Evolutionary conservation across 1,284 basidiomycete species (phyloP).

Genomic region (Austroboletus rostrupii): DNA sequence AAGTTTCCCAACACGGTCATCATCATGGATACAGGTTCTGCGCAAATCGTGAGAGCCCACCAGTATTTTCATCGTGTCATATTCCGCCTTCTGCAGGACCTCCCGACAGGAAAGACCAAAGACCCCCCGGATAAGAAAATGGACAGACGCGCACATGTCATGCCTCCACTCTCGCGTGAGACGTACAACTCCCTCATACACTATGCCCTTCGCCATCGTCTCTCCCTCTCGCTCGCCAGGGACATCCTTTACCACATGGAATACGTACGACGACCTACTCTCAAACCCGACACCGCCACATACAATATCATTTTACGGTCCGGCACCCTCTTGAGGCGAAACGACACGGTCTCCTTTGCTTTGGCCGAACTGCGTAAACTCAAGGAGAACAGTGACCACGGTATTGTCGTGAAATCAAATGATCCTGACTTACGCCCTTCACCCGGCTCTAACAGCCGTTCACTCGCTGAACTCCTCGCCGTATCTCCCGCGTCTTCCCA

Average conservation of each 20-base stretch:
- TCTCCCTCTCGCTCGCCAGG: slow-evolving; percentile 45
- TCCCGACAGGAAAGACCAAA: slow-evolving; percentile 23
- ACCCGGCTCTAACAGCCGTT: neutral
- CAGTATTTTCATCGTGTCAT: slow-evolving; percentile 58
- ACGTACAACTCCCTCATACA: slow-evolving; percentile 63
- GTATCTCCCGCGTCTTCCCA: slow-evolving; percentile 11
- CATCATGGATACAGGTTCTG: slow-evolving; percentile 32
- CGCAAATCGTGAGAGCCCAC: slow-evolving; percentile 43
- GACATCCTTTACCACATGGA: slow-evolving; percentile 55
- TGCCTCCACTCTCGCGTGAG: slow-evolving; percentile 39
- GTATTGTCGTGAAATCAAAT: slow-evolving; percentile 17
- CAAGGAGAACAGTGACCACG: slow-evolving; percentile 22
- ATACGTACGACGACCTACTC: slow-evolving; percentile 33
- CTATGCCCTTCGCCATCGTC: slow-evolving; percentile 60
- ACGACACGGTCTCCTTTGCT: slow-evolving; percentile 38
- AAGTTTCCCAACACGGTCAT: slow-evolving; percentile 43
- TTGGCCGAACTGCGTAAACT: slow-evolving; percentile 31
- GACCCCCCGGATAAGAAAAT: slow-evolving; percentile 10
- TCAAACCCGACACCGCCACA: slow-evolving; percentile 46
- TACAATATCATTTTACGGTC: slow-evolving; percentile 57
- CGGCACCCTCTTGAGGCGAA: slow-evolving; percentile 48
- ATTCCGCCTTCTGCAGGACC: slow-evolving; percentile 35
- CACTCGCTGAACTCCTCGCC: slow-evolving; percentile 14
- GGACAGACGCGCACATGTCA: slow-evolving; percentile 6
- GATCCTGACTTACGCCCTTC: neutral